Percentiles rank a stretch among this genome's conserved stretches.
Conservation (phyloP, 257 asterid species). For the Paulownia fortunei region DNA sequence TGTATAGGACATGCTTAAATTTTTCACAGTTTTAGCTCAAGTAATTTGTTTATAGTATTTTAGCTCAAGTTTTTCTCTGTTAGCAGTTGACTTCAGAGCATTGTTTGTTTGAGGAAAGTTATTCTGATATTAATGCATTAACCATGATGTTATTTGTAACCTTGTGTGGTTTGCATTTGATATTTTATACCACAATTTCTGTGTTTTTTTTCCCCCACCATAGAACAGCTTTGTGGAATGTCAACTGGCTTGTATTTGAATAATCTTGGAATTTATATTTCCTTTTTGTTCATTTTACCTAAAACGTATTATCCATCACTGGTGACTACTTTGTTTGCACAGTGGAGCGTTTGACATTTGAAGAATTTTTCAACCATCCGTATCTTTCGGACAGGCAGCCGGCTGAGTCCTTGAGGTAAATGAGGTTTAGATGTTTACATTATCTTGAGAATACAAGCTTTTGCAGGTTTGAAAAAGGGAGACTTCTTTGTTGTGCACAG, state of each 20-base stretch:
- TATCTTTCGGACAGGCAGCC: slow-evolving; percentile 69
- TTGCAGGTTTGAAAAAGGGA: slow-evolving; percentile 21
- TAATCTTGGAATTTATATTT: slow-evolving; percentile 3
- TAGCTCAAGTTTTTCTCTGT: not conserved
- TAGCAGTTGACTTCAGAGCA: slow-evolving; percentile 6
- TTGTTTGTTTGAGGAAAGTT: not conserved
- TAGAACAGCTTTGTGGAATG: not conserved
- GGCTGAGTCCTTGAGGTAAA: slow-evolving; percentile 61
- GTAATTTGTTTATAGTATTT: not conserved
- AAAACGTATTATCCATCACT: slow-evolving; percentile 17
- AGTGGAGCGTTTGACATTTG: slow-evolving; percentile 97
- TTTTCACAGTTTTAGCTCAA: not conserved
- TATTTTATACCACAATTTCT: not conserved
- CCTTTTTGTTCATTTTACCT: not conserved
- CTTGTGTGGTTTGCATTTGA: slow-evolving; percentile 18
- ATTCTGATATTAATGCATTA: slow-evolving; percentile 13
- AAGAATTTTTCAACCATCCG: slow-evolving; percentile 94
- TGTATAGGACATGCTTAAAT: slow-evolving; percentile 17
- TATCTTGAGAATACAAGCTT: slow-evolving; percentile 25
- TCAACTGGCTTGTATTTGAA: slow-evolving; percentile 13
- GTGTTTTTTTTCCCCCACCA: not conserved
- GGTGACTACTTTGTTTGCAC: slow-evolving; percentile 29
- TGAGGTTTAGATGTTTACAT: slow-evolving; percentile 23
- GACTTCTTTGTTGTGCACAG: slow-evolving; percentile 41
- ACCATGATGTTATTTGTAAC: not conserved